Conservation (phyloP, 352 stramenopile genomes). For the Phytophthora podocarpi region DNA sequence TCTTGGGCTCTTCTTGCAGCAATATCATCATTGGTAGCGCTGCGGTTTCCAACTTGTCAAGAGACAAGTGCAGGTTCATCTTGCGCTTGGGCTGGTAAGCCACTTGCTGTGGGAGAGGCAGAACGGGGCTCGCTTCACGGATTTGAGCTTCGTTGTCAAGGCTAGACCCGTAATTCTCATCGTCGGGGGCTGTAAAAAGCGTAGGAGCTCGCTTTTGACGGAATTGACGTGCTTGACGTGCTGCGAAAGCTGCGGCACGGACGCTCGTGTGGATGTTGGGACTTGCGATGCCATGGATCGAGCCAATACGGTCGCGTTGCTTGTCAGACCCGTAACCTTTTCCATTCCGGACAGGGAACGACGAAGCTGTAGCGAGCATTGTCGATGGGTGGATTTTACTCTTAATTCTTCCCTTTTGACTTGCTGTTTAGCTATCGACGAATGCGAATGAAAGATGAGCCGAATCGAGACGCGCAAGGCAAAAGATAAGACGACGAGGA, state of each 20-base stretch:
- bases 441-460: slow-evolving; percentile 10
- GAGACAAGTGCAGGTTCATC: slow-evolving; percentile 60
- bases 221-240: slow-evolving; percentile 48
- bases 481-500: background rate
- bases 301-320: slow-evolving; percentile 22
- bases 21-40: slow-evolving; percentile 48
- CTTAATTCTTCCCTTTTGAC: background rate
- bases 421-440: background rate
- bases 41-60: slow-evolving; percentile 41
- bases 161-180: background rate
- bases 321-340: slow-evolving; percentile 14
- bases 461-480: background rate
- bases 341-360: slow-evolving; percentile 33
- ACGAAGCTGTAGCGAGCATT: slow-evolving; percentile 27
- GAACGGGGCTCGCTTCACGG: slow-evolving; percentile 25
- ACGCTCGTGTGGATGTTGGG: slow-evolving; percentile 36
- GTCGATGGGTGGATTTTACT: background rate
- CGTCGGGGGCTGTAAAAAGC: slow-evolving; percentile 2
- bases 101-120: background rate
- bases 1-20: slow-evolving; percentile 8
- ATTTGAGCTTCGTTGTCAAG: slow-evolving; percentile 8
- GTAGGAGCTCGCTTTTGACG: slow-evolving; percentile 29
- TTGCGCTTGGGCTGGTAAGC: slow-evolving; percentile 52
- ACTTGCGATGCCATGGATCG: slow-evolving; percentile 28
- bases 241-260: slow-evolving; percentile 54